Percentiles rank a stretch among this genome's conserved stretches.
These are phyloP conservation scores for Neurospora intermedia DNA, from an alignment of 495 filamentous ascomycete species.

Conservation along the genomic window DNA sequence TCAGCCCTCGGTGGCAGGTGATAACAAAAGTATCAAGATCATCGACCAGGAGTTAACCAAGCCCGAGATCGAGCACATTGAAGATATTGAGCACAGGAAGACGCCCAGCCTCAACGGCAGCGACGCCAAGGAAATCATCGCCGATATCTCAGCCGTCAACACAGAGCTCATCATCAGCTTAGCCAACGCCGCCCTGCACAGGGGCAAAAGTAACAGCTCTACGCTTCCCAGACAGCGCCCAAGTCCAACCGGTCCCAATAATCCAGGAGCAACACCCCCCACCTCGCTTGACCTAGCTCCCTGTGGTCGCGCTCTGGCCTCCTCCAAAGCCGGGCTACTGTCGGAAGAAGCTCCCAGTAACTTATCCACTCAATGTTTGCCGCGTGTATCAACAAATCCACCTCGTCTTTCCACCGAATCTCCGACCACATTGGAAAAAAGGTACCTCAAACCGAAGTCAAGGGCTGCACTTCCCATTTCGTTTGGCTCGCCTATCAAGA, in stretches of 20 bases:
- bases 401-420: background rate
- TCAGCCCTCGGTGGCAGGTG: background rate
- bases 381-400: slow-evolving; percentile 7
- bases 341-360: slow-evolving; percentile 1
- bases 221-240: background rate
- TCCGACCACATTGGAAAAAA: background rate
- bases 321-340: background rate
- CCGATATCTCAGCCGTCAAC: background rate
- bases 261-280: background rate
- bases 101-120: background rate
- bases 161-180: background rate
- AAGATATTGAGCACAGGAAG: background rate
- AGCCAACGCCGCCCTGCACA: background rate
- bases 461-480: background rate
- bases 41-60: background rate
- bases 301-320: background rate
- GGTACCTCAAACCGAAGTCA: background rate
- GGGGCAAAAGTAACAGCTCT: background rate
- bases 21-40: background rate
- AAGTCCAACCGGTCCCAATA: background rate
- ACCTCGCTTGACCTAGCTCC: background rate
- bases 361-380: slow-evolving; percentile 12
- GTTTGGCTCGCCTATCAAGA: background rate
- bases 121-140: background rate
- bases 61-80: background rate